Conservation (phyloP, 495 filamentous ascomycete species). For the Clavariopsis aquatica region DNA sequence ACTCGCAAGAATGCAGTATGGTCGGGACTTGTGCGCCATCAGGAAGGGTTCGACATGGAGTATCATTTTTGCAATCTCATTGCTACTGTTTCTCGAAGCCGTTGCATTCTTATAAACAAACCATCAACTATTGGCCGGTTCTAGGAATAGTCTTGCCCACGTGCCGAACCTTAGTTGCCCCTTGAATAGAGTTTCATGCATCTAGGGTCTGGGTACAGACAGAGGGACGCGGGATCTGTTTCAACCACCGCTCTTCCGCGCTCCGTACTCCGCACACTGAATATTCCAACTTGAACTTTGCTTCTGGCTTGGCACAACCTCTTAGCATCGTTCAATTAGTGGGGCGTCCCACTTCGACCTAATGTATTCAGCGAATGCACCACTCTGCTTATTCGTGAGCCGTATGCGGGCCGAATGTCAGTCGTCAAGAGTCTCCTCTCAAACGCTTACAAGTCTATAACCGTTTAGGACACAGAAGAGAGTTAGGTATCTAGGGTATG, state of each 20-base stretch:
- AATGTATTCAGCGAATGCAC: not conserved
- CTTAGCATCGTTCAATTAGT: too few relatives aligned
- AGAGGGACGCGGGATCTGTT: too few relatives aligned
- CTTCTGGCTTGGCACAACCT: not conserved
- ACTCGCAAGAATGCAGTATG: too few relatives aligned
- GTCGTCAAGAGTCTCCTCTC: too few relatives aligned
- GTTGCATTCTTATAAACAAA: not conserved
- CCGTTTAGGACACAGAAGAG: not conserved
- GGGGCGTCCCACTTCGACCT: too few relatives aligned
- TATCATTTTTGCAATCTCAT: too few relatives aligned
- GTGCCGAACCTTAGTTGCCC: not conserved
- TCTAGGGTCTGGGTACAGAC: not conserved
- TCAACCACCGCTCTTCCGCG: too few relatives aligned
- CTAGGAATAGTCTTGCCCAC: not conserved
- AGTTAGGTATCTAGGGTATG: not conserved
- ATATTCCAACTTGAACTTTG: not conserved
- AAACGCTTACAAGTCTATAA: too few relatives aligned
- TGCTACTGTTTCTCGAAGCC: not conserved
- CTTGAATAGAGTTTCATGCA: not conserved
- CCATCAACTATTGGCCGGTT: not conserved
- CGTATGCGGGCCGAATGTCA: too few relatives aligned
- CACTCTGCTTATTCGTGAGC: not conserved
- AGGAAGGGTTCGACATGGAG: too few relatives aligned
- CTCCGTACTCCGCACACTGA: too few relatives aligned
- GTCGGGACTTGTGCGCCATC: too few relatives aligned